Evolutionary conservation across 2,329 filamentous ascomycete species (phyloP).

Genomic region (Stenocarpella maydis): DNA sequence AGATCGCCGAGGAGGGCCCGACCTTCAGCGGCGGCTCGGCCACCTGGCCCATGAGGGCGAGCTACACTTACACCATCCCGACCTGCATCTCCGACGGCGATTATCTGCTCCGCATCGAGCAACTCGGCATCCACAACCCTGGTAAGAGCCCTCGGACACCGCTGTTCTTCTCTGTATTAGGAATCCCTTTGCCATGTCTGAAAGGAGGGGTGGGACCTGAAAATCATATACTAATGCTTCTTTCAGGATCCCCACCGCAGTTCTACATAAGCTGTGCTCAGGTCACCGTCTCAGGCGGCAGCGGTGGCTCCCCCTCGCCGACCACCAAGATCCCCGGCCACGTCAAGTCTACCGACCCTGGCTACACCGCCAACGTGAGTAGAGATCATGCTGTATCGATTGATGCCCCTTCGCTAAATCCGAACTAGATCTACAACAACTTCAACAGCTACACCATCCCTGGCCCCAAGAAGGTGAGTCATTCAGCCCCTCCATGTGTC

Average conservation of each 20-base stretch:
- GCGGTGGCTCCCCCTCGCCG: conserved; percentile 47
- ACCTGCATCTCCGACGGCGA: conserved; percentile 29
- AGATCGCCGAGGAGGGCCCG: conserved; percentile 39
- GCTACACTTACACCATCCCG: conserved; percentile 44
- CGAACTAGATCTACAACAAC: conserved; percentile 41
- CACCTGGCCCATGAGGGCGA: conserved; percentile 55
- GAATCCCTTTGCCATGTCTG: too few relatives aligned
- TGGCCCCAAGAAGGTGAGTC: conserved; percentile 18
- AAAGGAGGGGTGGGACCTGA: too few relatives aligned
- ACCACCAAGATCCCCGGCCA: conserved; percentile 47
- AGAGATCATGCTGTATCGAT: background rate
- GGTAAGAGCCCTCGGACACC: conserved; percentile 36
- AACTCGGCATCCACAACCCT: conserved; percentile 67
- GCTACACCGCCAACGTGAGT: conserved; percentile 55
- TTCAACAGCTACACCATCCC: conserved; percentile 39
- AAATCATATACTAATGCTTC: too few relatives aligned
- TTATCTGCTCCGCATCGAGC: conserved; percentile 37
- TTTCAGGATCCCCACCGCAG: conserved; percentile 48
- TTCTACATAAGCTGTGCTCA: conserved; percentile 57
- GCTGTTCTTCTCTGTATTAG: too few relatives aligned
- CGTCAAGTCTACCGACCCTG: conserved; percentile 47
- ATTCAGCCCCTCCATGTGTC: too few relatives aligned
- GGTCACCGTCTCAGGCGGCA: conserved; percentile 51
- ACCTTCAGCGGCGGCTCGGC: conserved; percentile 44
- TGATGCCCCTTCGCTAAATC: background rate